These are phyloP conservation scores for Berkeleyomyces rouxiae DNA, from an alignment of 2,329 filamentous ascomycete species.

Conservation along the genomic window DNA sequence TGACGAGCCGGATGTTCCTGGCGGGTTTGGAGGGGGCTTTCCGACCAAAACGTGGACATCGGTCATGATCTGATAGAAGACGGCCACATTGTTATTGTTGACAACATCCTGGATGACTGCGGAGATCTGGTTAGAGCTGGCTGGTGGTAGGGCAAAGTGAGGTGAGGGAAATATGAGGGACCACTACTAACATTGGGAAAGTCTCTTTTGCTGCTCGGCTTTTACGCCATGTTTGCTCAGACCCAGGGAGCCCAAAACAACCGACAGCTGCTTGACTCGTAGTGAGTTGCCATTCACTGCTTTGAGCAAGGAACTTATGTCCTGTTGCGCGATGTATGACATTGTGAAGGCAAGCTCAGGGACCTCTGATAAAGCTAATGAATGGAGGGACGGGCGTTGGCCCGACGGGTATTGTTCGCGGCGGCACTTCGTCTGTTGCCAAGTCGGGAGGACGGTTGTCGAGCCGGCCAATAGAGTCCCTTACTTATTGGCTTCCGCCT, in stretches of 20 bases:
- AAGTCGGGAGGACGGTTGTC: not conserved
- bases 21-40: not conserved
- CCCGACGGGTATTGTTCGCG: not conserved
- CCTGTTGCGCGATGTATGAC: conserved; percentile 16
- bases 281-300: conserved; percentile 29
- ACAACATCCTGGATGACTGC: conserved; percentile 28
- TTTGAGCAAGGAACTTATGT: conserved; percentile 30
- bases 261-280: conserved; percentile 51
- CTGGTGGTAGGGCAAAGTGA: not conserved
- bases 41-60: conserved; percentile 2
- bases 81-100: conserved; percentile 22
- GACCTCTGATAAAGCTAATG: not conserved
- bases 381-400: not conserved
- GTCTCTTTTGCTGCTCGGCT: conserved; percentile 59
- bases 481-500: not conserved
- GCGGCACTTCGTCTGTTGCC: not conserved
- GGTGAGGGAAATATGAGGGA: not conserved
- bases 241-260: conserved; percentile 58
- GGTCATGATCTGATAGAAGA: conserved; percentile 25
- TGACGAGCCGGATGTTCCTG: not conserved
- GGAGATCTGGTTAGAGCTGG: not conserved
- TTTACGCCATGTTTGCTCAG: conserved; percentile 74
- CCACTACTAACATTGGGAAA: conserved; percentile 53
- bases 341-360: not conserved
- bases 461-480: not conserved